Conservation (phyloP, 2,329 filamentous ascomycete species). For the Aspergillus niger region DNA sequence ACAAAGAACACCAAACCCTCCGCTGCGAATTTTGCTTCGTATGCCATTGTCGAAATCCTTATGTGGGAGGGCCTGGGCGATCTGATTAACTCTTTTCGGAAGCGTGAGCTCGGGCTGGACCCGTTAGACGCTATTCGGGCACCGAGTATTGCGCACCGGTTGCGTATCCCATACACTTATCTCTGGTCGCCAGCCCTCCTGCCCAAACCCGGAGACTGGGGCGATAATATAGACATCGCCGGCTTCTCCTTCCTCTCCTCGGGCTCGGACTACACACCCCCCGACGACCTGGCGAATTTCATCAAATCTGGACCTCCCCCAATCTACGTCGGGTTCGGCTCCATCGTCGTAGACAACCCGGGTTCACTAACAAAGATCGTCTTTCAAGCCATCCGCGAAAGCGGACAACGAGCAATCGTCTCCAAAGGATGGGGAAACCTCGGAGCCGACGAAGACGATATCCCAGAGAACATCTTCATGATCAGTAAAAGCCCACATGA, state of each 20-base stretch:
- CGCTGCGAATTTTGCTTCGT: constrained; percentile 81
- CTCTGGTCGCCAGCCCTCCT: constrained; percentile 85
- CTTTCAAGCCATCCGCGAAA: constrained; percentile 67
- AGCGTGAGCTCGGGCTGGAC: constrained; percentile 72
- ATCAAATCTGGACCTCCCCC: constrained; percentile 69
- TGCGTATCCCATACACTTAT: constrained; percentile 84
- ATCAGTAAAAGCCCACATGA: constrained; percentile 84
- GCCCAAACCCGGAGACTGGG: constrained; percentile 79
- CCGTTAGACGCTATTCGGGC: constrained; percentile 79
- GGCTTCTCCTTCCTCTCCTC: constrained; percentile 76
- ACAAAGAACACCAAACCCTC: constrained; percentile 72
- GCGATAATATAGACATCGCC: constrained; percentile 67
- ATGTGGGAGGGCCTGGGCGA: constrained; percentile 92
- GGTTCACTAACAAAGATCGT: constrained; percentile 70
- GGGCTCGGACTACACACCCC: constrained; percentile 66
- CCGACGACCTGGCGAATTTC: constrained; percentile 66
- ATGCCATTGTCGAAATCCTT: constrained; percentile 84
- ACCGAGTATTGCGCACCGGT: constrained; percentile 72
- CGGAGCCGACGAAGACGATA: constrained; percentile 67
- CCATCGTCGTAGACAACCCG: constrained; percentile 77
- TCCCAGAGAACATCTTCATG: constrained; percentile 80
- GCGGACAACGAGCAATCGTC: constrained; percentile 75
- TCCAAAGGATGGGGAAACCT: constrained; percentile 89
- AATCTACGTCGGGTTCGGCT: constrained; percentile 81
- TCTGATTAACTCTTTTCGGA: constrained; percentile 83